Evolutionary conservation across 2,329 filamentous ascomycete genomes (phyloP).

Genomic region (Phialophora chinensis): DNA sequence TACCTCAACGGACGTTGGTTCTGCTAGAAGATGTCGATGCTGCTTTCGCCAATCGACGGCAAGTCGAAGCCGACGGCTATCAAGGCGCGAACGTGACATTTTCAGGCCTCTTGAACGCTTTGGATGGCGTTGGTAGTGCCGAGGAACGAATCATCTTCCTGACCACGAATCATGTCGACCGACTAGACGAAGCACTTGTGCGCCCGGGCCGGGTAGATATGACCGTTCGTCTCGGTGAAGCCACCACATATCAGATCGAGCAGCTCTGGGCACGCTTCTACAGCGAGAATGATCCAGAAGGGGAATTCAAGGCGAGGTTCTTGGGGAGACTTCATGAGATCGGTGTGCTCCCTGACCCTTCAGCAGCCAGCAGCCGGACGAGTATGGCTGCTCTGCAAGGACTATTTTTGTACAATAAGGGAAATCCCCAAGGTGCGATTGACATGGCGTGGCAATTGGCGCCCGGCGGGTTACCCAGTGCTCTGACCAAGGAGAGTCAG

Average conservation of each 20-base stretch:
- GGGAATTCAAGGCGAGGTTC: conserved; percentile 70
- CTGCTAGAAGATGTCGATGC: conserved; percentile 90
- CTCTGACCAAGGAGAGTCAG: conserved; percentile 23
- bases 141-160: conserved; percentile 93
- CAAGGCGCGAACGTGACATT: conserved; percentile 89
- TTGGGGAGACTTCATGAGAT: conserved; percentile 71
- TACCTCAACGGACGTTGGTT: conserved; percentile 81
- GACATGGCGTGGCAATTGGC: conserved; percentile 64
- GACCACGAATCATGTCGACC: conserved; percentile 92
- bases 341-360: conserved; percentile 65
- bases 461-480: conserved; percentile 34
- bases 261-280: conserved; percentile 97
- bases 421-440: conserved; percentile 85
- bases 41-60: conserved; percentile 81
- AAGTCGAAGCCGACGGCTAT: conserved; percentile 81
- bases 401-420: conserved; percentile 94
- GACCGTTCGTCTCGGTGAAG: conserved; percentile 87
- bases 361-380: conserved; percentile 55
- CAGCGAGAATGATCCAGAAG: conserved; percentile 73
- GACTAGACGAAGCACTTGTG: conserved; percentile 81
- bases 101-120: conserved; percentile 81
- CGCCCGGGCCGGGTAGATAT: conserved; percentile 92
- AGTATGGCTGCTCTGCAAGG: conserved; percentile 94
- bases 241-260: conserved; percentile 80
- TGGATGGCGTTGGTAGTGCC: conserved; percentile 91